These are phyloP conservation scores for Microbotryum silenes-acaulis DNA, from an alignment of 1,284 basidiomycete genomes.

Conservation along the genomic window DNA sequence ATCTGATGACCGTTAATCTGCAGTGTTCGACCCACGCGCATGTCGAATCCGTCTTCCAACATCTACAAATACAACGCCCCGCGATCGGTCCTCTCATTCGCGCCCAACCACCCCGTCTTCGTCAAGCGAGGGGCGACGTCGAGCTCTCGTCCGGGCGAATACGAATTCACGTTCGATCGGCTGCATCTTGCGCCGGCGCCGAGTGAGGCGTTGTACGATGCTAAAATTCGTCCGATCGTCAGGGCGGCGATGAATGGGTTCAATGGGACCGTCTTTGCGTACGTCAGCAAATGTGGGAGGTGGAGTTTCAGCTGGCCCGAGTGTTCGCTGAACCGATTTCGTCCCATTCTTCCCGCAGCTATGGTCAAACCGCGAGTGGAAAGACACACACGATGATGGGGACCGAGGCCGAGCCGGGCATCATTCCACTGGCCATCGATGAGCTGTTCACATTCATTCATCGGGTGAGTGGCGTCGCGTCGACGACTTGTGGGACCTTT, in stretches of 20 bases:
- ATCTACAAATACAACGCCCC: constrained; percentile 26
- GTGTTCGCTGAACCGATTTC: not conserved
- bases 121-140: constrained; percentile 24
- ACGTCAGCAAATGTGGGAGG: constrained; percentile 8
- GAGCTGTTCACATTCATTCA: constrained; percentile 49
- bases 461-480: constrained; percentile 34
- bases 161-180: constrained; percentile 26
- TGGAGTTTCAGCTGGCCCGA: not conserved
- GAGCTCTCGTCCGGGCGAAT: constrained; percentile 25
- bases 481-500: not conserved
- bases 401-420: constrained; percentile 45
- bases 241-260: constrained; percentile 50
- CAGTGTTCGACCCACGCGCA: constrained; percentile 21
- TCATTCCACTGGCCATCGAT: constrained; percentile 50
- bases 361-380: constrained; percentile 46
- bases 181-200: constrained; percentile 41
- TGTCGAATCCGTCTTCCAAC: not conserved
- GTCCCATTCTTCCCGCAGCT: constrained; percentile 27
- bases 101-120: constrained; percentile 27
- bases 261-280: constrained; percentile 49
- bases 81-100: constrained; percentile 17
- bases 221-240: constrained; percentile 47
- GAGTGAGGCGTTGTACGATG: constrained; percentile 45
- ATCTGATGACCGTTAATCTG: too few relatives aligned
- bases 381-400: constrained; percentile 48